Conservation (phyloP, 2,329 filamentous ascomycete species). For the Pseudocercospora macadamiae region DNA sequence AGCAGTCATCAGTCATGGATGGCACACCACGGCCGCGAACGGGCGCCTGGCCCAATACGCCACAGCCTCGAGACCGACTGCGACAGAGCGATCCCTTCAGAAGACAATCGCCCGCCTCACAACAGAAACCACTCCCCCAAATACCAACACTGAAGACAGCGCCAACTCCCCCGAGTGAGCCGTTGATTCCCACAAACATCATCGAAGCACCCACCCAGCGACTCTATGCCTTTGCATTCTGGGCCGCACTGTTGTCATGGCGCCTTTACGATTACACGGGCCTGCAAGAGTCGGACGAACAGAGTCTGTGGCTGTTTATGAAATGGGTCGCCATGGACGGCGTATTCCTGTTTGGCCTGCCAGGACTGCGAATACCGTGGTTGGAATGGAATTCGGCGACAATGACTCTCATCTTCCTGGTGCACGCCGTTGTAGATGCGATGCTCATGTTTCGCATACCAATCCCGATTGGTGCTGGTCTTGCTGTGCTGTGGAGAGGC, state of each 20-base stretch:
- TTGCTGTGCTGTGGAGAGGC: conserved; percentile 73
- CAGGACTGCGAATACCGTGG: conserved; percentile 91
- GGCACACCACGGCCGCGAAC: conserved; percentile 77
- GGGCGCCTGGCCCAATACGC: conserved; percentile 73
- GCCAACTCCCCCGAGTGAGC: conserved; percentile 44
- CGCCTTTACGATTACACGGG: conserved; percentile 83
- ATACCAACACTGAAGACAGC: conserved; percentile 24
- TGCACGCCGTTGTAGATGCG: conserved; percentile 74
- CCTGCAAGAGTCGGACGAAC: conserved; percentile 76
- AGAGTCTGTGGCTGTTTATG: conserved; percentile 86
- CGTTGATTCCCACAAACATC: conserved; percentile 77
- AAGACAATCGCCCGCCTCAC: conserved; percentile 29
- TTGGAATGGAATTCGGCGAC: conserved; percentile 82
- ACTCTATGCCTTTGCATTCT: conserved; percentile 82
- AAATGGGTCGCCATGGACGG: conserved; percentile 94
- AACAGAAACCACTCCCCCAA: conserved; percentile 33
- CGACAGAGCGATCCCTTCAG: conserved; percentile 18
- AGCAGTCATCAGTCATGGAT: conserved; percentile 61
- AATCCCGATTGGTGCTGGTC: conserved; percentile 74
- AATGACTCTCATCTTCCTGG: conserved; percentile 69
- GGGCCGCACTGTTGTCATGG: conserved; percentile 75
- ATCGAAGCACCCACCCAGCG: conserved; percentile 91
- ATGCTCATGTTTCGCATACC: conserved; percentile 91
- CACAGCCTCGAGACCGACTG: conserved; percentile 11
- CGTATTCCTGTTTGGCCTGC: conserved; percentile 82